phyloP scores from a whole-genome alignment of 1,284 basidiomycete species.

The Puccinia horiana region DNA sequence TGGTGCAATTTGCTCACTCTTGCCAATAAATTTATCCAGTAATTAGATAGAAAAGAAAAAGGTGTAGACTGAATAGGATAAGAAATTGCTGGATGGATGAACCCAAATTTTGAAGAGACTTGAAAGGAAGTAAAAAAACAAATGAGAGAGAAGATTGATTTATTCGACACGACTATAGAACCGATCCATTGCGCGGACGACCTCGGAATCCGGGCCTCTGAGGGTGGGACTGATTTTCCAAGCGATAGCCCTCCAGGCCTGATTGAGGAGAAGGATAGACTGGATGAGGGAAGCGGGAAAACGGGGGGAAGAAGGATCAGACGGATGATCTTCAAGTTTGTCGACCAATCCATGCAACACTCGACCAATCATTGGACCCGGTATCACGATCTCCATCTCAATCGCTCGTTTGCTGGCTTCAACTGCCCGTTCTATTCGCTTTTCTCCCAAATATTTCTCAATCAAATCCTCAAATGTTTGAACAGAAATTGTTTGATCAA shows the following conservation, averaged over 20 bases:
- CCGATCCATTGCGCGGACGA: constrained; percentile 38
- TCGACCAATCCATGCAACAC: constrained; percentile 29
- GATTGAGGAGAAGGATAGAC: constrained; percentile 14
- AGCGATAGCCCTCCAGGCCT: constrained; percentile 36
- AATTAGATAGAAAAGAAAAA: too few species aligned
- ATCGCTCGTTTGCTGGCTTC: neutral
- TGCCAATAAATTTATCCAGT: too few species aligned
- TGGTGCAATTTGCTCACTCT: too few species aligned
- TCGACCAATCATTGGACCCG: neutral
- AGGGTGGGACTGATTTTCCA: constrained; percentile 19
- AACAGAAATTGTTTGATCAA: neutral
- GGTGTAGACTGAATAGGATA: too few species aligned
- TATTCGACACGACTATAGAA: neutral
- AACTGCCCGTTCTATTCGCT: neutral
- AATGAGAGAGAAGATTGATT: neutral
- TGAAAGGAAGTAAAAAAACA: too few species aligned
- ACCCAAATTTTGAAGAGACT: too few species aligned
- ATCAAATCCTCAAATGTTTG: constrained; percentile 4
- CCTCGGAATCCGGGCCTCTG: constrained; percentile 24
- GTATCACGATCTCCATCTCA: neutral
- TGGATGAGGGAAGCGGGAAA: neutral
- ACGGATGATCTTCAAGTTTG: neutral
- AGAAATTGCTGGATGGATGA: too few species aligned
- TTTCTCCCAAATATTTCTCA: neutral
- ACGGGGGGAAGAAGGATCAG: neutral